Conservation (phyloP, 306 rosid genomes). For the Chamaecrista fasciculata region DNA sequence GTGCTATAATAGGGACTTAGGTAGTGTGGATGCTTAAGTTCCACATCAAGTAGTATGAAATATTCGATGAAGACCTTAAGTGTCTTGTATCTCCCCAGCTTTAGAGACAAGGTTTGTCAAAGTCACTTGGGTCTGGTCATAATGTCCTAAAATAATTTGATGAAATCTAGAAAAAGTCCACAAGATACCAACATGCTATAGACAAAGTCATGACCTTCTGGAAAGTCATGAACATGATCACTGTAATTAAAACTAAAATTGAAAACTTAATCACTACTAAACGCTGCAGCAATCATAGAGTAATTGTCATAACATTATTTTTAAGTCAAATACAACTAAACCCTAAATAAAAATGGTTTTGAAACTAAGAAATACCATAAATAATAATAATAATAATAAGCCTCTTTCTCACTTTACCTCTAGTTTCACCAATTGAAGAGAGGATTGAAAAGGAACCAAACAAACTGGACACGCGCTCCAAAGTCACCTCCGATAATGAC, state of each 20-base stretch:
- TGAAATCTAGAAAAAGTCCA: too few species aligned
- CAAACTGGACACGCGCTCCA: conserved; percentile 57
- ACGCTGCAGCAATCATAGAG: background rate
- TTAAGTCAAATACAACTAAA: background rate
- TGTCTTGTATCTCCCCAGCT: too few species aligned
- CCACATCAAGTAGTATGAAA: too few species aligned
- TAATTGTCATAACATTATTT: background rate
- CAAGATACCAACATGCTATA: too few species aligned
- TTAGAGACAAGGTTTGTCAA: too few species aligned
- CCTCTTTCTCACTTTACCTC: conserved; percentile 40
- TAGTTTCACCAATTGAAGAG: conserved; percentile 41
- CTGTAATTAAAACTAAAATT: background rate
- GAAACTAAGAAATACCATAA: background rate
- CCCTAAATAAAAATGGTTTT: background rate
- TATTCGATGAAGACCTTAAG: too few species aligned
- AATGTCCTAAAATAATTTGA: too few species aligned
- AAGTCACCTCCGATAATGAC: conserved; percentile 63
- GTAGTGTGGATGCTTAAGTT: too few species aligned
- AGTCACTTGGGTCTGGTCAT: too few species aligned
- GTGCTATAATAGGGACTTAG: too few species aligned
- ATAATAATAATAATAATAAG: background rate
- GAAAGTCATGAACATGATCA: background rate
- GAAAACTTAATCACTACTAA: background rate
- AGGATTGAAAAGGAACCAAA: conserved; percentile 56
- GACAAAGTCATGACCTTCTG: background rate